Percentiles rank a stretch among this genome's conserved stretches.
Evolutionary conservation across 2,329 filamentous ascomycete species (phyloP).

Genomic region (Leptodontidium sp.): DNA sequence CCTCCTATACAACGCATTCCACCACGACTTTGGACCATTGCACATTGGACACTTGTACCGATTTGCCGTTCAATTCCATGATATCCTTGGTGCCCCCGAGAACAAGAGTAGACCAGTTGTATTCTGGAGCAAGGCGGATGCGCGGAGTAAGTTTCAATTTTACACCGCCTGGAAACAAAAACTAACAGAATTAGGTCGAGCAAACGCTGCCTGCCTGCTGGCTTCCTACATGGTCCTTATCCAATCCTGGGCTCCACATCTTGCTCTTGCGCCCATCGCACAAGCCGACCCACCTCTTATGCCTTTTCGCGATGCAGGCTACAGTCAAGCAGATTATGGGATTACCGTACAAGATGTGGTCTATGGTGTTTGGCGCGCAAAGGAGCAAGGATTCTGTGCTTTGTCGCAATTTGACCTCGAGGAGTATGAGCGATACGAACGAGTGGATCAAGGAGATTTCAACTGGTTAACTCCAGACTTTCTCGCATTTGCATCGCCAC

Average conservation of each 20-base stretch:
- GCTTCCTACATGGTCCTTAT: slow-evolving; percentile 99
- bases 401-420: slow-evolving; percentile 95
- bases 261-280: slow-evolving; percentile 93
- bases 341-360: slow-evolving; percentile 97
- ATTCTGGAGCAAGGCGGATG: slow-evolving; percentile 94
- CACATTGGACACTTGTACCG: slow-evolving; percentile 98
- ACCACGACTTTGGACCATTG: slow-evolving; percentile 96
- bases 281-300: slow-evolving; percentile 97
- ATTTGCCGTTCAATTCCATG: slow-evolving; percentile 95
- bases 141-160: slow-evolving; percentile 72
- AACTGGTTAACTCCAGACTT: slow-evolving; percentile 98
- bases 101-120: slow-evolving; percentile 92
- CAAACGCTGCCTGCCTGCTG: slow-evolving; percentile 92
- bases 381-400: slow-evolving; percentile 91
- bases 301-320: slow-evolving; percentile 98
- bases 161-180: slow-evolving; percentile 26
- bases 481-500: slow-evolving; percentile 94
- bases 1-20: slow-evolving; percentile 96
- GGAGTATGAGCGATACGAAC: slow-evolving; percentile 95
- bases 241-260: slow-evolving; percentile 95
- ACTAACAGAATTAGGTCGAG: slow-evolving; percentile 68
- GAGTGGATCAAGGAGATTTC: slow-evolving; percentile 98
- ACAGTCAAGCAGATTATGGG: slow-evolving; percentile 97
- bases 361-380: slow-evolving; percentile 98
- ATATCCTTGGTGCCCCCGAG: slow-evolving; percentile 89